Conservation (phyloP, 306 rosid genomes). For the Canavalia ensiformis region DNA sequence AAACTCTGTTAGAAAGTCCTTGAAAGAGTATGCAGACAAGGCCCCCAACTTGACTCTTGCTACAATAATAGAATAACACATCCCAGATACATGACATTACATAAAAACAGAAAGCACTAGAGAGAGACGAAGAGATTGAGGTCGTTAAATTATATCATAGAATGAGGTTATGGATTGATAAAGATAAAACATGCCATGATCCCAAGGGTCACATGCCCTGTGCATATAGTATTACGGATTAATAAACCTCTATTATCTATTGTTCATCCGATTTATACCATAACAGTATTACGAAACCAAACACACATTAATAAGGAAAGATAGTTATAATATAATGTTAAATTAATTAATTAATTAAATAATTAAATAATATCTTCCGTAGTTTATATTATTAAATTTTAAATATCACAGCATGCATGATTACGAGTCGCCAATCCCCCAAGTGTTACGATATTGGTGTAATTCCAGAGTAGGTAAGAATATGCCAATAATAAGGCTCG, state of each 20-base stretch:
- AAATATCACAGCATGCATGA: background rate
- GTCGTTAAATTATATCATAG: background rate
- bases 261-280: conserved; percentile 13
- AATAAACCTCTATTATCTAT: conserved; percentile 1
- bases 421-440: background rate
- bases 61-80: conserved; percentile 1
- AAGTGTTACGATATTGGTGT: background rate
- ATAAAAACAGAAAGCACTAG: background rate
- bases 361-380: too few species aligned
- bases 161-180: background rate
- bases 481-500: conserved; percentile 17
- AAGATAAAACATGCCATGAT: background rate
- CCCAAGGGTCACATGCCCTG: background rate
- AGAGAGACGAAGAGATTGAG: background rate
- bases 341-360: too few species aligned
- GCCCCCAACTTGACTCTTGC: conserved; percentile 20
- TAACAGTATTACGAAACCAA: conserved; percentile 21
- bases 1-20: conserved; percentile 20
- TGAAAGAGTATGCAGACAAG: background rate
- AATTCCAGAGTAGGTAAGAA: background rate
- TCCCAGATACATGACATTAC: conserved; percentile 1
- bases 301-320: conserved; percentile 11
- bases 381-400: background rate
- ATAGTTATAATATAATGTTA: too few species aligned
- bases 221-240: background rate